These are phyloP conservation scores for Diplotaxis tenuifolia DNA, from an alignment of 345 rosid genomes.

Conservation along the genomic window DNA sequence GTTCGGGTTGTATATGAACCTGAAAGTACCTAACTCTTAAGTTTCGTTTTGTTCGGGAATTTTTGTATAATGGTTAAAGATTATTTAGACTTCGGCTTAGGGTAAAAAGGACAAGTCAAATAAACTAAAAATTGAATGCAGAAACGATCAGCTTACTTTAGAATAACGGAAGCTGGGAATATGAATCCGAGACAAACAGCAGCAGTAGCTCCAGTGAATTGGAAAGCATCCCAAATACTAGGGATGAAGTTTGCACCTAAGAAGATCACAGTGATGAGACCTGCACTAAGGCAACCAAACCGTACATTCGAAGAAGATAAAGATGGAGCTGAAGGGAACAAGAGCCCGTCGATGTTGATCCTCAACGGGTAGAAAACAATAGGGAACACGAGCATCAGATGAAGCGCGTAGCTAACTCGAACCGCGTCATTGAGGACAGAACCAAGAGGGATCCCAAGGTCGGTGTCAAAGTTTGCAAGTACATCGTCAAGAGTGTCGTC, in stretches of 20 bases:
- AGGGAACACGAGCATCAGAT: conserved; percentile 96
- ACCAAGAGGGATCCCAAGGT: conserved; percentile 34
- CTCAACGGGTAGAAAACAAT: conserved; percentile 77
- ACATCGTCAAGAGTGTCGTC: conserved; percentile 12
- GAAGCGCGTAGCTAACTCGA: conserved; percentile 81
- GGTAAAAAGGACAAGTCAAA: too few relatives aligned
- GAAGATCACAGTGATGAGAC: conserved; percentile 61
- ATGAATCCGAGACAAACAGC: conserved; percentile 95
- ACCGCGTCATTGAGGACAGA: conserved; percentile 73
- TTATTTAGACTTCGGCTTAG: too few relatives aligned
- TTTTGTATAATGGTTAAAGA: too few relatives aligned
- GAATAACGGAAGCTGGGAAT: conserved; percentile 80
- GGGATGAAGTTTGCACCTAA: conserved; percentile 88
- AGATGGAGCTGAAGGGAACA: conserved; percentile 67
- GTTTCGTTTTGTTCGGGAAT: too few relatives aligned
- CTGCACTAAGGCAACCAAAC: conserved; percentile 54
- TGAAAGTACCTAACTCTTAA: too few relatives aligned
- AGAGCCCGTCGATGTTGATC: conserved; percentile 79
- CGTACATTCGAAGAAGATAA: conserved; percentile 53
- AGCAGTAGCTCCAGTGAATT: conserved; percentile 73
- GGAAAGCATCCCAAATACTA: conserved; percentile 61
- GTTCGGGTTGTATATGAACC: too few relatives aligned
- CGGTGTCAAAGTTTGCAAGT: neutral
- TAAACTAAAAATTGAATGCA: too few relatives aligned
- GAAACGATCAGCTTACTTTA: conserved; percentile 51